Base-by-base conservation (phyloP, 257 asterid genomes). In the Datura wrightii region DNA sequence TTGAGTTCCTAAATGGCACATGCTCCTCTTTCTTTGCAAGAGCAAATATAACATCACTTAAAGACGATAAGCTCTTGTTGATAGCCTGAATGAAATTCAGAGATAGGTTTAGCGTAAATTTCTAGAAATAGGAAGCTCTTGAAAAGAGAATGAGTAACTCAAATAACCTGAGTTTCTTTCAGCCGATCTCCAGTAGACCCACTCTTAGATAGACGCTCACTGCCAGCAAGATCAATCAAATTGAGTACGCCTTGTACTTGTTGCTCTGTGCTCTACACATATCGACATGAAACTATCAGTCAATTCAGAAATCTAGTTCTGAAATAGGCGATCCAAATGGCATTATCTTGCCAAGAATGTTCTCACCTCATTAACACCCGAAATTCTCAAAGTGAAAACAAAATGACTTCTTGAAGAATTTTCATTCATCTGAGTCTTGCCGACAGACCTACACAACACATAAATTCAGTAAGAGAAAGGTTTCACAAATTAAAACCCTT, bases 201-300 rank as follows among this genome's bases (percentile, higher is more conserved):
- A 88, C 99, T 97, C 89, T 90, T 97, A 55, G 99, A 95, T 37
- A 97, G 94, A 39, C 98, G 99, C 87, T 97, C 99, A 86, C 99
- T 97, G 70, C 99, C 99, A 85, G 99, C 99, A 79, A 97, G 97
- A 82, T 97, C 99, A 72, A 97, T 95, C 46, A 97, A 87, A 89
- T 97, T 97, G 58, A 97, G 86, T 85, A 94, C 91, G 10, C 99
- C 98, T 86, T 97, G 97, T 4, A 95, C 99, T 88, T 94, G 99
- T 86, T 93, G 99, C 82, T 92, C 98, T 8, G 96, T 97, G 91
- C 97, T 89, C 99, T 95, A 63, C 44, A 86, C 65, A 36, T 3
- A 10, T 9, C 41, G 31, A 52, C 13, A 24, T 52, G 62, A 50
- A 52, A 52, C 46, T 24, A 24, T 50, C 52, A 78, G 82, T 50